Evolutionary conservation across 164 flowering plant genomes (phyloP).

Genomic region (Litsea cubeba): DNA sequence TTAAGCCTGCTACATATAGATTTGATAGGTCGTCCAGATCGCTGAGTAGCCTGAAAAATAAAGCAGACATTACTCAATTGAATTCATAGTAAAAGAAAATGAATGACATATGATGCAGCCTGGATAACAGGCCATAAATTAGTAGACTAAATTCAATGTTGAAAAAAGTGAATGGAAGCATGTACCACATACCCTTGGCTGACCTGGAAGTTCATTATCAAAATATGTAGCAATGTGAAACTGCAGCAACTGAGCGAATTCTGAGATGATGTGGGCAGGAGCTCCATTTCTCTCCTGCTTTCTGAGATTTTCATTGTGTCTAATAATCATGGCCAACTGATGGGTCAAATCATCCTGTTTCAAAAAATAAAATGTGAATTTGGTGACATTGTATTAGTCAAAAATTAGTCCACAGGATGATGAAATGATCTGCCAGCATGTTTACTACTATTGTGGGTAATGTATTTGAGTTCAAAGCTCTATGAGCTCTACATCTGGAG

Average conservation of each 20-base stretch:
- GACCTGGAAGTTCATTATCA: slow-evolving; percentile 98
- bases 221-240: slow-evolving; percentile 97
- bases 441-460: no score
- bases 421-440: no score
- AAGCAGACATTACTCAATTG: neutral
- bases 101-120: neutral
- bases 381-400: no score
- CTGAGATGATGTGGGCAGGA: slow-evolving; percentile 97
- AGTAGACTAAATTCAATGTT: no score
- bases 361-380: neutral
- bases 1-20: slow-evolving; percentile 98
- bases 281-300: slow-evolving; percentile 96
- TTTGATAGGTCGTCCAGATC: slow-evolving; percentile 95
- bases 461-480: no score
- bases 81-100: neutral
- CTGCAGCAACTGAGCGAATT: slow-evolving; percentile 93
- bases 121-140: neutral
- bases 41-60: slow-evolving; percentile 78
- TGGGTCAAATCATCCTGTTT: slow-evolving; percentile 84
- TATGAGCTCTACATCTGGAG: no score
- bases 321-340: slow-evolving; percentile 49
- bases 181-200: slow-evolving; percentile 72
- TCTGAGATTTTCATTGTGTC: slow-evolving; percentile 91
- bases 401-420: no score
- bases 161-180: no score